phyloP scores from a whole-genome alignment of 257 asterid species.

The Thymus quinquecostatus region DNA sequence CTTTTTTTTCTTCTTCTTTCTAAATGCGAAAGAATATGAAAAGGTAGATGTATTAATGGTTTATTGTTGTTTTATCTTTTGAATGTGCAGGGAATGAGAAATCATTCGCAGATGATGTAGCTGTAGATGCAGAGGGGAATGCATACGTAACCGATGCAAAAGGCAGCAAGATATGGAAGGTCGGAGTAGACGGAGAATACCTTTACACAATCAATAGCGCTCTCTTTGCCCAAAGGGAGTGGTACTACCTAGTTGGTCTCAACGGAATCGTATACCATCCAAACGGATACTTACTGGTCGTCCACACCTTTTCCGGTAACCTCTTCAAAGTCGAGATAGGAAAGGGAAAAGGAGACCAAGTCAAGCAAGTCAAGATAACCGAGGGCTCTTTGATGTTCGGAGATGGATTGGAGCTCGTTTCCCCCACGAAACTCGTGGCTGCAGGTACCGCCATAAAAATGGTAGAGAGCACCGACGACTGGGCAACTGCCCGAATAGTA shows the following conservation, averaged over 20 bases:
- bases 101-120: conserved; percentile 79
- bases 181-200: conserved; percentile 58
- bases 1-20: neutral
- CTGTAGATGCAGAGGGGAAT: conserved; percentile 76
- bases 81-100: conserved; percentile 58
- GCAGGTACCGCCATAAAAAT: conserved; percentile 72
- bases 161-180: conserved; percentile 78
- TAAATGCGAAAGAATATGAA: neutral
- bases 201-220: conserved; percentile 58
- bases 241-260: conserved; percentile 67
- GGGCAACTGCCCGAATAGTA: conserved; percentile 61
- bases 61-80: neutral
- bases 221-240: conserved; percentile 58
- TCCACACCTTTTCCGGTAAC: conserved; percentile 74
- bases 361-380: conserved; percentile 48
- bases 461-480: conserved; percentile 76
- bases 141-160: conserved; percentile 73
- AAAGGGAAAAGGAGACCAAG: conserved; percentile 47
- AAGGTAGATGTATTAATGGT: neutral
- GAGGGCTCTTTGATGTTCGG: conserved; percentile 65
- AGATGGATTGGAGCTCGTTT: conserved; percentile 76
- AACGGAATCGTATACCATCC: conserved; percentile 92
- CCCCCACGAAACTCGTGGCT: conserved; percentile 71
- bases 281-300: conserved; percentile 71
- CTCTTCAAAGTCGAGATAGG: conserved; percentile 63